Conservation (phyloP, 129 eudicot species). For the Rutidosis leptorrhynchoides region DNA sequence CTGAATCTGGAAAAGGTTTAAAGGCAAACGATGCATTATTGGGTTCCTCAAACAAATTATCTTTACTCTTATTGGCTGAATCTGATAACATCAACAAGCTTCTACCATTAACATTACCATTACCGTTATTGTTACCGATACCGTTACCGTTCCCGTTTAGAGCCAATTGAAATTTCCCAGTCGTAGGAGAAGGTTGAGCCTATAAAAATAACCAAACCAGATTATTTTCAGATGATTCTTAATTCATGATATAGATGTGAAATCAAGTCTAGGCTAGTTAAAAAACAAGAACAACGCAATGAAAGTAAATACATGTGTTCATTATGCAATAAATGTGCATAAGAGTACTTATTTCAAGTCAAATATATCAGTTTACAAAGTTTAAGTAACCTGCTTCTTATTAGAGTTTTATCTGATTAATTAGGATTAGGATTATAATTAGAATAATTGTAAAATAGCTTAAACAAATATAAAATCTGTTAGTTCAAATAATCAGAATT, state of each 20-base stretch:
- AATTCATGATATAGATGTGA: not conserved
- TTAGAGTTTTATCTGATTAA: too few species aligned
- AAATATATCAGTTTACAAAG: too few species aligned
- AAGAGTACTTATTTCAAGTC: too few species aligned
- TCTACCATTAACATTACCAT: constrained; percentile 32
- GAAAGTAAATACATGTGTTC: not conserved
- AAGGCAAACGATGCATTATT: constrained; percentile 56
- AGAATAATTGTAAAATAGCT: too few species aligned
- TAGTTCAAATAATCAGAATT: not conserved
- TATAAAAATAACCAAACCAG: constrained; percentile 26
- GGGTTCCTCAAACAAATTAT: constrained; percentile 41
- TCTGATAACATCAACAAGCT: constrained; percentile 40
- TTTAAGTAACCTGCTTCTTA: too few species aligned
- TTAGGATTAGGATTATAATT: too few species aligned
- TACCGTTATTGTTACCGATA: constrained; percentile 12
- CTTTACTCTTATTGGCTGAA: constrained; percentile 47
- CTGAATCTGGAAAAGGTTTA: constrained; percentile 52
- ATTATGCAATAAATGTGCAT: not conserved
- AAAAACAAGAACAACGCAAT: not conserved
- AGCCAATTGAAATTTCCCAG: constrained; percentile 62
- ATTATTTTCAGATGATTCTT: not conserved
- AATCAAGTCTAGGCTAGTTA: not conserved
- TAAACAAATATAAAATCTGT: too few species aligned
- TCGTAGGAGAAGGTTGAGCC: constrained; percentile 89
- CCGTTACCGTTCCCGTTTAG: constrained; percentile 34